A percentile compares a stretch with the other conserved stretches of the same genome.
phyloP scores from a whole-genome alignment of 164 flowering plant species.

The Brasenia schreberi region DNA sequence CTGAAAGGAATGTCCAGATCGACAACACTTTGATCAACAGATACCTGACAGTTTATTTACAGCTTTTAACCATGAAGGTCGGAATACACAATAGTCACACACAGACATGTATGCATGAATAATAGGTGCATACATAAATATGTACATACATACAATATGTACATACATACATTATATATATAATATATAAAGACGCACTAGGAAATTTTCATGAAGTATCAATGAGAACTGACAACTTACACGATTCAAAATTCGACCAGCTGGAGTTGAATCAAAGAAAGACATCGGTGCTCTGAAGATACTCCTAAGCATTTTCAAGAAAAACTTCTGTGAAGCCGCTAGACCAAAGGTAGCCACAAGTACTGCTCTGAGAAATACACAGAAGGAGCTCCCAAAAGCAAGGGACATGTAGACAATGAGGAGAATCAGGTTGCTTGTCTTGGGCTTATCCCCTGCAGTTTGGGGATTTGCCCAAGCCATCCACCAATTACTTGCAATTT shows the following conservation, averaged over 20 bases:
- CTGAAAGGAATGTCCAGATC: slow-evolving; percentile 99
- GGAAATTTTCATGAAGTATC: too few species aligned
- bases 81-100: too few species aligned
- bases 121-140: too few species aligned
- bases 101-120: too few species aligned
- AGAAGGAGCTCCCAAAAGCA: slow-evolving; percentile 96
- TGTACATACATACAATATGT: too few species aligned
- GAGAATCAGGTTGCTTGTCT: slow-evolving; percentile 48
- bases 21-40: slow-evolving; percentile 98
- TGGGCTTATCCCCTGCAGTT: slow-evolving; percentile 66
- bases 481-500: slow-evolving; percentile 98
- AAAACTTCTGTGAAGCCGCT: slow-evolving; percentile 86
- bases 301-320: slow-evolving; percentile 69
- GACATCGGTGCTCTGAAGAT: slow-evolving; percentile 96
- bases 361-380: slow-evolving; percentile 85
- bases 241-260: slow-evolving; percentile 93
- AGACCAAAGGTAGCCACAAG: slow-evolving; percentile 95
- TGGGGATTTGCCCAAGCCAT: slow-evolving; percentile 99
- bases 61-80: too few species aligned
- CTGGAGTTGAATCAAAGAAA: slow-evolving; percentile 94
- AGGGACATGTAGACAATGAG: slow-evolving; percentile 88
- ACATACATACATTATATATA: too few species aligned
- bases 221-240: slow-evolving; percentile 38
- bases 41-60: too few species aligned
- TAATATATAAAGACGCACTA: too few species aligned